Conservation (phyloP, 2,329 filamentous ascomycete species). For the Epichloe baconii region DNA sequence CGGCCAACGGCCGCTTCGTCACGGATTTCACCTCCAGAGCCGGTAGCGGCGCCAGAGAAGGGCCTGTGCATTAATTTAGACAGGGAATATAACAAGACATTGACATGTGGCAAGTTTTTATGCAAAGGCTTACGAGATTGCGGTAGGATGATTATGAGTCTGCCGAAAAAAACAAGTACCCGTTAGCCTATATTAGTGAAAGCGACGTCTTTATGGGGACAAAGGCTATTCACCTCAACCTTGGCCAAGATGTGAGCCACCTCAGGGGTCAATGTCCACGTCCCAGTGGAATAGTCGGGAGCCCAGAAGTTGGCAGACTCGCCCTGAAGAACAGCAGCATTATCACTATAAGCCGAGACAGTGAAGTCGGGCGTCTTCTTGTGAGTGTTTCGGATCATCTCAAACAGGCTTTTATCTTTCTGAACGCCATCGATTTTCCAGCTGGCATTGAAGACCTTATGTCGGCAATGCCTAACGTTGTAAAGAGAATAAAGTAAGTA, state of each 20-base stretch:
- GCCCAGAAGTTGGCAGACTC: conserved; percentile 53
- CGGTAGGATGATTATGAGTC: conserved; percentile 95
- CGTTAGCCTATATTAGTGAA: neutral
- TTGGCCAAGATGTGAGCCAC: conserved; percentile 79
- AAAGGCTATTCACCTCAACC: conserved; percentile 46
- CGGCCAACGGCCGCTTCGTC: conserved; percentile 90
- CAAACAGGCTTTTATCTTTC: conserved; percentile 73
- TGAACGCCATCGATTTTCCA: conserved; percentile 85
- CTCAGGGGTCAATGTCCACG: conserved; percentile 81
- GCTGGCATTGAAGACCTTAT: conserved; percentile 90
- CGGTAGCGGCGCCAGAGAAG: conserved; percentile 84
- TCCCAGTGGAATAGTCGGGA: conserved; percentile 71
- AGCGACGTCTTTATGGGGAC: neutral
- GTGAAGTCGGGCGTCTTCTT: conserved; percentile 67
- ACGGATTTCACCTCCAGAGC: conserved; percentile 88
- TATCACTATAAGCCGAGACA: conserved; percentile 95
- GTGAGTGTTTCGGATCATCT: conserved; percentile 95
- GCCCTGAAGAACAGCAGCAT: conserved; percentile 66
- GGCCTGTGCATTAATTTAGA: conserved; percentile 28
- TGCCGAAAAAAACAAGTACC: neutral
- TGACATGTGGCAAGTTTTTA: neutral
- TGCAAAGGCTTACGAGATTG: conserved; percentile 48
- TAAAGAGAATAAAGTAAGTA: neutral
- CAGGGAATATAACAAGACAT: neutral
- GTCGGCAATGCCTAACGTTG: conserved; percentile 46